Conservation (phyloP, 495 filamentous ascomycete genomes). For the Aspergillus ostianus region DNA sequence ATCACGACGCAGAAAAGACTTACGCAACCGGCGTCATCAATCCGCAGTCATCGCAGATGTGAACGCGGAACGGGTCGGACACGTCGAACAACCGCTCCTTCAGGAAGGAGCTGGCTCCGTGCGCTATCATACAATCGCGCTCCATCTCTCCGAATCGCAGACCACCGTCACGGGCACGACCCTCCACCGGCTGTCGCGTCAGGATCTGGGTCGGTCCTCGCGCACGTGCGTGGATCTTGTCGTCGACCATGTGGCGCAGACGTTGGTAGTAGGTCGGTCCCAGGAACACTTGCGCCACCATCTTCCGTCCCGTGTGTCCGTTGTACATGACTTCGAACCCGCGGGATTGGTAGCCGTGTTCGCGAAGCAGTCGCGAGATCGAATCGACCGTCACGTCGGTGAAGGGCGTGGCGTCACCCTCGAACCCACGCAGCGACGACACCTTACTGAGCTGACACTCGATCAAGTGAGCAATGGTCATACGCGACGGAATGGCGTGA, state of each 20-base stretch:
- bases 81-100: conserved; percentile 98
- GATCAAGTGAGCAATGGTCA: conserved; percentile 99
- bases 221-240: conserved; percentile 98
- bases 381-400: conserved; percentile 95
- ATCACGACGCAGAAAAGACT: conserved; percentile 40
- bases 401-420: conserved; percentile 97
- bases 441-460: conserved; percentile 98
- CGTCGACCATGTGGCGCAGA: conserved; percentile 98
- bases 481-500: conserved; percentile 98
- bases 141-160: conserved; percentile 99
- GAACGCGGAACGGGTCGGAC: conserved; percentile 95
- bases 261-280: conserved; percentile 99
- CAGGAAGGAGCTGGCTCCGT: conserved; percentile 93
- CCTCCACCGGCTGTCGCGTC: conserved; percentile 97
- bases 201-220: conserved; percentile 95
- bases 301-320: conserved; percentile 90
- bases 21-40: conserved; percentile 99
- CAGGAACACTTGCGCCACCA: conserved; percentile 91
- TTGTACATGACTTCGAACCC: conserved; percentile 99
- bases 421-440: conserved; percentile 80
- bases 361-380: conserved; percentile 84
- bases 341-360: conserved; percentile 92
- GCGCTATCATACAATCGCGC: conserved; percentile 99
- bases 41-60: conserved; percentile 98
- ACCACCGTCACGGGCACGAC: conserved; percentile 95